Evolutionary conservation across 2,329 filamentous ascomycete genomes (phyloP).

Genomic region (Arthroderma sp.): DNA sequence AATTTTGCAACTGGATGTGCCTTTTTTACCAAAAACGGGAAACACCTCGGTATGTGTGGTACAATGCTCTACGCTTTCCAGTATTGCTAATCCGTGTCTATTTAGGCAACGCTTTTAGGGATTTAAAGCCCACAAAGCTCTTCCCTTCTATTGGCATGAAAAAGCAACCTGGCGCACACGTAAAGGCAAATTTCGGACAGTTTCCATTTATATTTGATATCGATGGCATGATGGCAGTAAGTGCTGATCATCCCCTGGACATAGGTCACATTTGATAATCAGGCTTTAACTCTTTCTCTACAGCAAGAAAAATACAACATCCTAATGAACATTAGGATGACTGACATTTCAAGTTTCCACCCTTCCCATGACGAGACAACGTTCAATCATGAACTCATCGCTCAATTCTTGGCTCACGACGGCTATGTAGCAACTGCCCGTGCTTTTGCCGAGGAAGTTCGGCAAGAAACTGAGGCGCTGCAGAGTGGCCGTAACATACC

Average conservation of each 20-base stretch:
- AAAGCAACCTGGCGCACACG: conserved; percentile 43
- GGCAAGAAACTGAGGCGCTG: conserved; percentile 57
- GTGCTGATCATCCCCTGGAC: conserved; percentile 14
- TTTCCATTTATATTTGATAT: conserved; percentile 83
- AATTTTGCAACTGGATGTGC: conserved; percentile 49
- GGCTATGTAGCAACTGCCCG: conserved; percentile 88
- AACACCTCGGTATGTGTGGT: conserved; percentile 37
- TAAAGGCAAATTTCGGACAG: conserved; percentile 51
- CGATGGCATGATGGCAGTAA: conserved; percentile 66
- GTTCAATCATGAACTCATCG: conserved; percentile 67
- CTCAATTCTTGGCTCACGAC: conserved; percentile 87
- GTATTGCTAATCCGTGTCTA: background rate
- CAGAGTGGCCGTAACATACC: conserved; percentile 41
- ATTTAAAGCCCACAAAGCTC: conserved; percentile 30
- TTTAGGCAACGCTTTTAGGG: conserved; percentile 44
- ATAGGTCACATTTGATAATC: background rate
- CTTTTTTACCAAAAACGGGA: conserved; percentile 55
- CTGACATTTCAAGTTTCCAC: conserved; percentile 47
- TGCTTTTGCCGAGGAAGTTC: conserved; percentile 73
- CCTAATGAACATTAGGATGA: conserved; percentile 46
- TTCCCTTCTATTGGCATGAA: conserved; percentile 54
- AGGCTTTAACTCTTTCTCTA: conserved; percentile 5
- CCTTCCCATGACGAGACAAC: conserved; percentile 57
- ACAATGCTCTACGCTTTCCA: too few relatives aligned
- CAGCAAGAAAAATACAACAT: conserved; percentile 51